Evolutionary conservation across 805 yeast genomes (phyloP).

Genomic region (Teunomyces lycoperdinae): DNA sequence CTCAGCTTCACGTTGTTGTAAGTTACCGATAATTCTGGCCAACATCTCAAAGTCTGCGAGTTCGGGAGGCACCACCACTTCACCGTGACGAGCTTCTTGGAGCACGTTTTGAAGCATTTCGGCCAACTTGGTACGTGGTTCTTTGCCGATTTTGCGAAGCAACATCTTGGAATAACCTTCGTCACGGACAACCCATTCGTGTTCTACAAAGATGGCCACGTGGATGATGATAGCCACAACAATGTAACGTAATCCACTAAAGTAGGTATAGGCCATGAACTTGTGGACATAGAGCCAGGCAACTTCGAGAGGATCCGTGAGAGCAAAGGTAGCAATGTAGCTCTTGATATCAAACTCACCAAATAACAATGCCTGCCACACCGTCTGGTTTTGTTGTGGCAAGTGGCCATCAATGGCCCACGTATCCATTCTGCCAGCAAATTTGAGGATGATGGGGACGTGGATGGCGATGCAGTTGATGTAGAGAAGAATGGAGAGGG

Average conservation of each 20-base stretch:
- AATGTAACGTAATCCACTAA: slow-evolving; percentile 39
- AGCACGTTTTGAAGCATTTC: slow-evolving; percentile 35
- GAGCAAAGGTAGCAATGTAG: slow-evolving; percentile 5
- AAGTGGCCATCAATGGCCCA: slow-evolving; percentile 55
- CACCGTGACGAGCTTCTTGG: slow-evolving; percentile 20
- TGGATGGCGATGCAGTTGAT: slow-evolving; percentile 46
- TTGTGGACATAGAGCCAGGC: slow-evolving; percentile 17
- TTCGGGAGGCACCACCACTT: slow-evolving; percentile 17
- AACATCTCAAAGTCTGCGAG: slow-evolving; percentile 19
- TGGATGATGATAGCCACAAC: slow-evolving; percentile 39
- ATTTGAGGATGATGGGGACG: slow-evolving; percentile 57
- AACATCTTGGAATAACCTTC: slow-evolving; percentile 63
- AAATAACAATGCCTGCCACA: slow-evolving; percentile 34
- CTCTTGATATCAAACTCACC: slow-evolving; percentile 31
- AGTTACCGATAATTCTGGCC: slow-evolving; percentile 27
- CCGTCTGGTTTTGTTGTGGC: slow-evolving; percentile 35
- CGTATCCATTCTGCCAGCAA: slow-evolving; percentile 52
- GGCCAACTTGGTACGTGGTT: slow-evolving; percentile 40
- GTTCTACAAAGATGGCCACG: slow-evolving; percentile 52
- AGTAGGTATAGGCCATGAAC: slow-evolving; percentile 31
- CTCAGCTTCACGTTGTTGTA: slow-evolving; percentile 10
- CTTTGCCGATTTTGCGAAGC: slow-evolving; percentile 57
- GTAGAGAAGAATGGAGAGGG: slow-evolving; percentile 29
- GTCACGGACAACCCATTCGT: slow-evolving; percentile 71
- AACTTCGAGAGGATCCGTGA: slow-evolving; percentile 4